Evolutionary conservation across 129 eudicot genomes (phyloP), one percentile per base, ranked within the genome.

Genomic region (Saussurea involucrata): DNA sequence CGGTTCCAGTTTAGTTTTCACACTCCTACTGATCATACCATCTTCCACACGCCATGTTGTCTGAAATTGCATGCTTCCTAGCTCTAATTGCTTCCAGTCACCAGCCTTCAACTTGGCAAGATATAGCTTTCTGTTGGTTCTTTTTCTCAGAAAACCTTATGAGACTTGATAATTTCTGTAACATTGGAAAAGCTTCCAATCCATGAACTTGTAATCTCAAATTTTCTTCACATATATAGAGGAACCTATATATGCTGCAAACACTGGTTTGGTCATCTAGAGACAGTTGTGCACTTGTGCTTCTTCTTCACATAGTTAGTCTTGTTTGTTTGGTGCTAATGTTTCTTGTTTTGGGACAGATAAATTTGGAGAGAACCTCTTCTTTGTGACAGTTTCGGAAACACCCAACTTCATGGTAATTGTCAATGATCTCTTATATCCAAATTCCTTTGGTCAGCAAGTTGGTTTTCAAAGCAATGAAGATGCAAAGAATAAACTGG

Each of bases 401-500:
- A 71, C 65, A 7, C 37, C 24, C 17, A 71, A 49, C 40, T 24
- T 71, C 76, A 71, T 42, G 76, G 76, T 46, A 3, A 71, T 71
- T 27, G 76, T 46, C 76, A 42, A 21, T 12, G 76, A 71, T 15
- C 60, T 24, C 60, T 12, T 71, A 31, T 20, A 31, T 32, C 57
- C 53, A 46, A 25, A 44, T 61, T 61, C 66, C 4, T 61, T 2
- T 0, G 76, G 65, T 46, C 21, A 42, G 21, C 75, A 42, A 21
- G 17, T 24, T 24, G 18, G 18, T 0, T 34, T 69, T 22, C 31
- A 34, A 69, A 4, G 37, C 9, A 28, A 15, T 5, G 15, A 69
- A 34, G 74, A 69, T 36, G 74, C 76, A 71, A 71, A 24, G 28
- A 42, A 42, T 24, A 55, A 71, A 8, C 24, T 71, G 37, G 15